phyloP scores from a whole-genome alignment of 2,329 filamentous ascomycete species.

The Tolypocladium tundrense region DNA sequence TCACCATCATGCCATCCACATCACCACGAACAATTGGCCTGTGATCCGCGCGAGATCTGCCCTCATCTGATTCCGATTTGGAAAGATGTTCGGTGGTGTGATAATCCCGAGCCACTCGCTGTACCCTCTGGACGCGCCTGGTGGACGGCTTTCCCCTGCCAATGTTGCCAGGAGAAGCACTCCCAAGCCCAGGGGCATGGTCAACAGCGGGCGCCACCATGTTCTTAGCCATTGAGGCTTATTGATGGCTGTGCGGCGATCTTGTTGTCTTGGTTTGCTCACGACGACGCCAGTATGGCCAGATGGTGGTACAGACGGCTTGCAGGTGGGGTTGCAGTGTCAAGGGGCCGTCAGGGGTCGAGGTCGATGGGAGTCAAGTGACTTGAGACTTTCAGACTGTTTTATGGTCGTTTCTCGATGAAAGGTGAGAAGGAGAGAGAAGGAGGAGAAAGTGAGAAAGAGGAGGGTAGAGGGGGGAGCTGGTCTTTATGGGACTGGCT shows the following conservation, averaged over 20 bases:
- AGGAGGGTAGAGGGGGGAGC: neutral
- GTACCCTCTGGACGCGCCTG: no score
- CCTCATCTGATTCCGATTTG: neutral
- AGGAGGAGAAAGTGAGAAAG: neutral
- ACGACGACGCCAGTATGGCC: neutral
- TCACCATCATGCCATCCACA: neutral
- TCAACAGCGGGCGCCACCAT: no score
- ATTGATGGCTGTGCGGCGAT: no score
- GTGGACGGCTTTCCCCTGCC: no score
- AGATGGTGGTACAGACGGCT: neutral
- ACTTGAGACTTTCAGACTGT: neutral
- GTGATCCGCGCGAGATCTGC: neutral
- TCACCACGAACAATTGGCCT: neutral
- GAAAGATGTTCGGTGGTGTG: neutral
- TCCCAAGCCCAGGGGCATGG: neutral
- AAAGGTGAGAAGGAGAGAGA: neutral
- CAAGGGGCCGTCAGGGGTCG: neutral
- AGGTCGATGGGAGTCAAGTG: neutral
- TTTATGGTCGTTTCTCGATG: neutral
- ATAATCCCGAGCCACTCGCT: neutral
- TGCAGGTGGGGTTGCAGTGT: no score
- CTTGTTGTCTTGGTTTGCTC: neutral
- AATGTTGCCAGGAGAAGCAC: neutral
- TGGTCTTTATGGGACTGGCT: neutral
- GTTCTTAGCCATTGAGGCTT: no score